Evolutionary conservation across 495 filamentous ascomycete species (phyloP), one percentile per base, ranked within the genome.

Genomic region (Aspergillus cristatus): DNA sequence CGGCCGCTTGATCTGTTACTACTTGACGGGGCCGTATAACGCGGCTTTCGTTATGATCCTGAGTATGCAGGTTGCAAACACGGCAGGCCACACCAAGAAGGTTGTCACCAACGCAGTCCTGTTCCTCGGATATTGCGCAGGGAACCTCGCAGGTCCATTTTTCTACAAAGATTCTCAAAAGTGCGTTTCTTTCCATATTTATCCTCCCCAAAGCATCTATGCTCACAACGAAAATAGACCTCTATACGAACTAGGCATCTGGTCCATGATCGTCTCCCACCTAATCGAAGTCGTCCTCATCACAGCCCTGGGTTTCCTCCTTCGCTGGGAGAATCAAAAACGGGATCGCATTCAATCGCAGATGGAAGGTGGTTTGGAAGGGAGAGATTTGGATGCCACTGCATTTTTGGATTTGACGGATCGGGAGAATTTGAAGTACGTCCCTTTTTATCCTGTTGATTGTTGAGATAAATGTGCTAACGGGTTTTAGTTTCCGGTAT

Each of bases 331-430:
- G 58, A 80, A 79, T 37, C 51, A 60, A 40, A 66, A 63, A 34
- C 67, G 75, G 7, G 76, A 79, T 48, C 54, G 54, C 6, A 61
- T 74, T 15, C 67, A 74, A 40, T 59, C 66, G 7, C 55, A 64
- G 39, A 55, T 63, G 48, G 62, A 69, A 30, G 60, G 65, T 25
- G 68, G 67, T 3, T 46, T 72, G 7, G 65, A 67, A 36, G 65
- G 64, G 2, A 55, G 71, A 37, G 71, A 73, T 48, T 48, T 76
- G 12, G 70, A 75, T 45, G 52, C 62, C 8, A 76, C 74, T 38
- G 74, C 72, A 8, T 79, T 78, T 34, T 60, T 65, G 42, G 75
- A 78, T 53, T 53, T 78, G 71, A 80, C 75, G 6, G 76, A 79
- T 53, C 50, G 60, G 28, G 72, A 78, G 59, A 78, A 78, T 34